Conservation (phyloP, 495 filamentous ascomycete species). For the Clavariopsis aquatica region DNA sequence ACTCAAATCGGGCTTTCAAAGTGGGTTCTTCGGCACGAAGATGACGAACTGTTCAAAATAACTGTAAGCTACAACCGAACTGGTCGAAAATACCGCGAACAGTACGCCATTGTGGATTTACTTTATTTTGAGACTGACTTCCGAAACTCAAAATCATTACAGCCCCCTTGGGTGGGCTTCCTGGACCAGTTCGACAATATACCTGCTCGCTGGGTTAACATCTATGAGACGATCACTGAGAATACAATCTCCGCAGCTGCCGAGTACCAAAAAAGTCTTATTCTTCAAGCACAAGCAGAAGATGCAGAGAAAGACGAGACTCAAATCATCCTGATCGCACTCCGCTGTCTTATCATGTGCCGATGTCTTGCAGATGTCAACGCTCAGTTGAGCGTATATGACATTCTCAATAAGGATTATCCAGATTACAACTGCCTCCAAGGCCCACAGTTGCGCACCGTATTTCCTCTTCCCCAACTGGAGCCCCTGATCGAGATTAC, state of each 20-base stretch:
- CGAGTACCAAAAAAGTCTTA: neutral
- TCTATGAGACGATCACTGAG: slow-evolving; percentile 3
- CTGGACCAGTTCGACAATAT: slow-evolving; percentile 1
- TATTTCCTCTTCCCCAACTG: no score
- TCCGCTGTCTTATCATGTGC: neutral
- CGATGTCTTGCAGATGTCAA: neutral
- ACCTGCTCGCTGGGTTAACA: neutral
- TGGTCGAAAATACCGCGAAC: neutral
- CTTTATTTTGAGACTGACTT: no score
- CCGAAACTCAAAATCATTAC: no score
- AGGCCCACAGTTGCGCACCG: no score
- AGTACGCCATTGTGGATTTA: neutral
- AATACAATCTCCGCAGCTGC: neutral
- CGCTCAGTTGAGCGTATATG: no score
- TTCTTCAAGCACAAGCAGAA: neutral
- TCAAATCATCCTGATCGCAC: neutral
- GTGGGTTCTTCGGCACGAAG: neutral
- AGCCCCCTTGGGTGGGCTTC: neutral
- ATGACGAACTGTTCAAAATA: neutral
- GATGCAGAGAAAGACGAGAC: neutral
- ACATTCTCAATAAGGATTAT: no score
- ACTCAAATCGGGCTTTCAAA: neutral
- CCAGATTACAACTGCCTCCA: no score
- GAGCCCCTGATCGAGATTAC: no score
- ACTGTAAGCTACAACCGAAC: neutral